Evolutionary conservation across 257 asterid genomes (phyloP).

Genomic region (Anisodus acutangulus): DNA sequence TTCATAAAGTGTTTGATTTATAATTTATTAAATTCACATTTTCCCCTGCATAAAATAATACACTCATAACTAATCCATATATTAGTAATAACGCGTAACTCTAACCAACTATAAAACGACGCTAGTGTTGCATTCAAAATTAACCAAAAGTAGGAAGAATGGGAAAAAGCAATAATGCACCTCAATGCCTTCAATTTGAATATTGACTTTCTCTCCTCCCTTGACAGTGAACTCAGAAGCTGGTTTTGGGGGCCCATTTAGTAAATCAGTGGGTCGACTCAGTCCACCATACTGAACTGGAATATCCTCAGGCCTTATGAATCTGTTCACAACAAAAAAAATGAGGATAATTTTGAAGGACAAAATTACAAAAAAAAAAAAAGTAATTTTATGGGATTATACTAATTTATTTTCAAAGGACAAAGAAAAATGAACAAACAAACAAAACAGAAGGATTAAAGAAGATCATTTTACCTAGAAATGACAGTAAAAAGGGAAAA

Average conservation of each 20-base stretch:
- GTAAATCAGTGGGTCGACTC: slow-evolving; percentile 66
- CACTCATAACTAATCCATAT: no score
- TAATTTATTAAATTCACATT: no score
- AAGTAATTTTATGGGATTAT: background rate
- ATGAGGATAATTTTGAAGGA: background rate
- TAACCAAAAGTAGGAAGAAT: background rate
- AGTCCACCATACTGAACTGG: slow-evolving; percentile 91
- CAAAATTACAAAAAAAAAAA: background rate
- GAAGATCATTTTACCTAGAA: background rate
- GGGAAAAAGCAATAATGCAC: slow-evolving; percentile 39
- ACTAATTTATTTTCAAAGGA: slow-evolving; percentile 29
- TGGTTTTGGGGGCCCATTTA: slow-evolving; percentile 70
- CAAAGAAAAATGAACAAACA: slow-evolving; percentile 24
- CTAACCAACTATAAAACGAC: no score
- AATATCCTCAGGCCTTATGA: slow-evolving; percentile 74
- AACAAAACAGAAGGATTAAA: slow-evolving; percentile 39
- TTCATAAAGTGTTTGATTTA: no score
- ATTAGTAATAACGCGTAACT: no score
- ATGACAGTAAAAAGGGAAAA: background rate
- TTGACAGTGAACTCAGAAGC: slow-evolving; percentile 88
- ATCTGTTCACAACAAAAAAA: slow-evolving; percentile 45
- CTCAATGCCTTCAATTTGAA: slow-evolving; percentile 97
- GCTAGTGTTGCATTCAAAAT: background rate
- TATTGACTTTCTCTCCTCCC: slow-evolving; percentile 92
- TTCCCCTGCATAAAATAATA: no score